Base-by-base conservation (phyloP, 148 eudicot species). In the Cornus suecica region DNA sequence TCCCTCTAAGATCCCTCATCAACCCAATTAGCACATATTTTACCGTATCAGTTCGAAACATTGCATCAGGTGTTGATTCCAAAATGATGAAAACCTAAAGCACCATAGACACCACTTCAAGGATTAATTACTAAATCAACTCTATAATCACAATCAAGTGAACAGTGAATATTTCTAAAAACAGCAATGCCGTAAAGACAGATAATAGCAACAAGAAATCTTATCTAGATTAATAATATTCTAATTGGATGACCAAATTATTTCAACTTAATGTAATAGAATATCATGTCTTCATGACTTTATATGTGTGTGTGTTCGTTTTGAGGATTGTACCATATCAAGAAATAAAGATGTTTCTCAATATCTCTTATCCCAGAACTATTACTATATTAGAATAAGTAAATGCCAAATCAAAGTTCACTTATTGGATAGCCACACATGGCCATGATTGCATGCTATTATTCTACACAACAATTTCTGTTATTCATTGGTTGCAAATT, bases 1-100 rank as follows among this genome's bases (percentile, higher is more conserved):
- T 92, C 31, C 99, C 99, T 78, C 99, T 91, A 8, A 95, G 87
- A 85, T 92, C 99, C 80, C 99, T 90, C 97, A 87, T 92, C 72
- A 95, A 80, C 54, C 99, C 99, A 76, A 91, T 86, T 58, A 95
- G 76, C 28, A 92, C 87, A 83, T 86, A 95, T 75, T 95, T 95
- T 58, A 91, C 97, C 77, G 82, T 69, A 61, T 91, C 97, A 54
- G 89, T 85, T 51, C 97, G 91, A 74, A 95, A 92, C 88, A 91
- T 82, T 65, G 91, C 75, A 88, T 91, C 97, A 7, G 94, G 90
- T 13, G 88, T 85, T 65, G 99, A 85, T 78, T 92, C 90, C 87
- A 95, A 80, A 42, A 84, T 87, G 71, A 85, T 52, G 51, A 95
- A 92, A 70, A 91, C 97, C 99, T 95, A 75, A 74, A 41, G 58